Evolutionary conservation across 306 rosid species (phyloP), one percentile per base, ranked within the genome.

Genomic region (Prunus mongolica): DNA sequence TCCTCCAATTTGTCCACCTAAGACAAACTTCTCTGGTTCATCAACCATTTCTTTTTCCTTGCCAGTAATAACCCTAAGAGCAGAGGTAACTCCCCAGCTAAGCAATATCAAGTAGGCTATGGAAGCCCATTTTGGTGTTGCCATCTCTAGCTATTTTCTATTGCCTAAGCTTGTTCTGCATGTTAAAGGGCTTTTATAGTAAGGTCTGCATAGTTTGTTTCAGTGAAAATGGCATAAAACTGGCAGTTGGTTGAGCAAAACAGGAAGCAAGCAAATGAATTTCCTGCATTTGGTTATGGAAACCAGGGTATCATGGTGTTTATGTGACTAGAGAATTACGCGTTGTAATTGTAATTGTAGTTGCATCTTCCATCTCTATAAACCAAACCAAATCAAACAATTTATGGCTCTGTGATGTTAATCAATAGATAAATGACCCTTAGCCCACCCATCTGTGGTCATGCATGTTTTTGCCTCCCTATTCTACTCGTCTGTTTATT

Each of bases 311-410:
- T 27, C 85, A 66, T 72, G 74, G n/a, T 49, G 61, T 14, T 32
- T 72, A 41, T 58, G 81, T 81, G 85, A 81, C 18, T 2, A 54
- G 9, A 54, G 12, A 63, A 51, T 34, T 74, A n/a, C 14, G 41
- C 47, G 72, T 22, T 45, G 51, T 44, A 12, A 22, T 32, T 32
- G 68, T 2, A 63, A 30, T 16, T 64, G 47, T 24, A 28, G 0
- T 62, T 25, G 20, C 22, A 52, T 52, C 2, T 9, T 46, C 50
- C 50, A 10, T 46, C 14, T 46, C 50, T 11, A 9, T 46, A 46
- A 12, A 46, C 50, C 50, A 8, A 46, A 9, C 38, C 38, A 32
- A 32, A 32, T 32, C 38, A 32, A 32, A 32, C 38, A 32, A 32
- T 32, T 32, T 22, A 22, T 22, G 22, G 22, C 22, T 22, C 22